Conservation (phyloP, 2,329 filamentous ascomycete species). For the Zymoseptoria brevis region DNA sequence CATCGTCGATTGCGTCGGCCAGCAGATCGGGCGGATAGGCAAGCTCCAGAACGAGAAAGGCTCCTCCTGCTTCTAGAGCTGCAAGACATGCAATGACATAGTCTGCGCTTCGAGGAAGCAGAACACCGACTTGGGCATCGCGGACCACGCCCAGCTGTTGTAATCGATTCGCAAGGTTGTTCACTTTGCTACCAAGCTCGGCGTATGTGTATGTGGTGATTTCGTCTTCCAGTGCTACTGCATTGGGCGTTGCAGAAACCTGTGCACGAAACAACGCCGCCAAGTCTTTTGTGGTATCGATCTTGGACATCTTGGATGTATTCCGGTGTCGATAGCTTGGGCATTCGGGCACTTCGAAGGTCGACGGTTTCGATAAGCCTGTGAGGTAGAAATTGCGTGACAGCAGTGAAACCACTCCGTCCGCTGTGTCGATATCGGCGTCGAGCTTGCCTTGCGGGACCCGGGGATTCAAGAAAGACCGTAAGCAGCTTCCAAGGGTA, state of each 20-base stretch:
- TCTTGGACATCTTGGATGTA: slow-evolving; percentile 48
- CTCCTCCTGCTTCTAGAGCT: slow-evolving; percentile 68
- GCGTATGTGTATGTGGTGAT: slow-evolving; percentile 60
- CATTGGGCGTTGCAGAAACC: slow-evolving; percentile 59
- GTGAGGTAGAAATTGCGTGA: background rate
- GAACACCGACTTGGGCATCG: slow-evolving; percentile 66
- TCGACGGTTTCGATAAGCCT: background rate
- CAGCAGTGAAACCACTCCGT: background rate
- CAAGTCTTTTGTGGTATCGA: slow-evolving; percentile 66
- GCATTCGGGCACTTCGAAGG: background rate
- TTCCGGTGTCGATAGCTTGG: background rate
- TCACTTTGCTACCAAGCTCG: slow-evolving; percentile 61
- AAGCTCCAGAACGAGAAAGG: slow-evolving; percentile 71
- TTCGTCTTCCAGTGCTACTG: slow-evolving; percentile 65
- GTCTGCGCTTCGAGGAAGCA: slow-evolving; percentile 66
- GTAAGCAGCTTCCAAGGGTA: background rate
- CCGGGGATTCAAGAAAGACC: background rate
- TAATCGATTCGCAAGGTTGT: slow-evolving; percentile 55
- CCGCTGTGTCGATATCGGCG: background rate
- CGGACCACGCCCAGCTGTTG: slow-evolving; percentile 61
- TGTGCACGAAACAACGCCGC: slow-evolving; percentile 64
- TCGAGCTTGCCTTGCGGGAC: background rate
- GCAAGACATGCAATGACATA: slow-evolving; percentile 74
- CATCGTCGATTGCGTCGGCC: slow-evolving; percentile 69
- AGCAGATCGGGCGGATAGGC: slow-evolving; percentile 68